Base-by-base conservation (phyloP, 2,329 filamentous ascomycete genomes). In the Immersiporthe knoxdaviesiana region DNA sequence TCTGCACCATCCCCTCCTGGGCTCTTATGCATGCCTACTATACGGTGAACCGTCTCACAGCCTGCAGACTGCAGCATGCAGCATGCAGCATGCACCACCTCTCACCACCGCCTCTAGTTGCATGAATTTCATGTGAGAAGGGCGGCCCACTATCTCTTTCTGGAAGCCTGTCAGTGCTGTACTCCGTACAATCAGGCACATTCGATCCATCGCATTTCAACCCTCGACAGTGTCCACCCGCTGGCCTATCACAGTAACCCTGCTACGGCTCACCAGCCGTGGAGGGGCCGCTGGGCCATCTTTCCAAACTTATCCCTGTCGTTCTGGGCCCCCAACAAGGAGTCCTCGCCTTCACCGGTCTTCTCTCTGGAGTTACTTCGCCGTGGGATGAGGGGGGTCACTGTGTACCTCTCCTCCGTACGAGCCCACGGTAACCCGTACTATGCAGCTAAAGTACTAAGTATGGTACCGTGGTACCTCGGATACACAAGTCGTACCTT, bases 141-240 rank as follows among this genome's bases (percentile, higher is more conserved):
- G n/a, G 50, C 67, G 69, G 69, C 59, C 69, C 62, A 66, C 68
- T 71, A 52, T 68, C 67, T 68, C 41, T 63, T 68, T 69, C 69
- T 62, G 69, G 69, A 69, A 71, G 63, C 62, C 52, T 69, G 63
- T 63, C 63, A 64, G 52, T 64, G 59, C 63, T 62, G 58, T 50
- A 67, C 54, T 50, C 63, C 58, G 58, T 50, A 67, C 54, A 65
- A 60, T 62, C 66, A 68, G 32, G 65, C 60, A 62, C 47, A 62
- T 63, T 56, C 66, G 66, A 68, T 54, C 68, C 64, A 59, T 70
- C 68, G 65, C 37, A 56, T 70, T 65, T 59, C 62, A 65, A 47
- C 59, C 24, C n/a, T 63, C 37, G 37, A 63, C n/a, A 21, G 60
- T 59, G 50, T 50, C 47, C 47, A 41, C 50, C 41, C 50, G n/a